These are phyloP conservation scores for Leishmania amazonensis DNA, from an alignment of 208 protist genomes.

Conservation along the genomic window DNA sequence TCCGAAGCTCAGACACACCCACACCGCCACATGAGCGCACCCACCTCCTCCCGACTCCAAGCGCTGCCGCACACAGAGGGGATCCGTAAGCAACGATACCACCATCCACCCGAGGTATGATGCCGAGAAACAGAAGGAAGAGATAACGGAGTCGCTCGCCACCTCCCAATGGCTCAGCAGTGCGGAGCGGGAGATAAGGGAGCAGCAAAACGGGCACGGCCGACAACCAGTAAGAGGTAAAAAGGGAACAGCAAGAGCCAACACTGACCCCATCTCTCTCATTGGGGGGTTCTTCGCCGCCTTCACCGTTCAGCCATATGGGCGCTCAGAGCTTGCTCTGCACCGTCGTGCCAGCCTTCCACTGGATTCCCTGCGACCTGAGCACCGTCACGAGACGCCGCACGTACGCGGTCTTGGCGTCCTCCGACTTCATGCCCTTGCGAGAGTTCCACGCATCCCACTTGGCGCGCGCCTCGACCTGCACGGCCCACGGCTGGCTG, in stretches of 20 bases:
- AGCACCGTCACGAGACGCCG: slow-evolving; percentile 66
- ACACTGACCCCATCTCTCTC: not conserved
- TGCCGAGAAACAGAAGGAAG: not conserved
- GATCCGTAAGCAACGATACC: not conserved
- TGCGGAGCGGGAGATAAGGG: not conserved
- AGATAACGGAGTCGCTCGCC: not conserved
- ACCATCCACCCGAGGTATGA: not conserved
- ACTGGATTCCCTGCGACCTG: slow-evolving; percentile 57
- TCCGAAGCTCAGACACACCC: not conserved
- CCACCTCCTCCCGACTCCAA: not conserved
- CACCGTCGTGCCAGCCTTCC: slow-evolving; percentile 44
- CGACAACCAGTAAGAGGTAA: not conserved
- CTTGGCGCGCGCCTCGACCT: slow-evolving; percentile 94
- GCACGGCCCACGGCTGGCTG: slow-evolving; percentile 90
- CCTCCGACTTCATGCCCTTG: slow-evolving; percentile 92
- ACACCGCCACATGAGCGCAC: not conserved
- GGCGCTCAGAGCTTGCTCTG: slow-evolving; percentile 25
- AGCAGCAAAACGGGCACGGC: not conserved
- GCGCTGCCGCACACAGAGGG: not conserved
- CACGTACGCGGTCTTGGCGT: slow-evolving; percentile 93
- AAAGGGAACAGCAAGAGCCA: not conserved
- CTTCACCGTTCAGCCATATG: not conserved
- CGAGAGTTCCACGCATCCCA: slow-evolving; percentile 93
- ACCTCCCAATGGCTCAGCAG: not conserved
- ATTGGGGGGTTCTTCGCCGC: not conserved